These are phyloP conservation scores for Cordyceps farinosa DNA, from an alignment of 2,329 filamentous ascomycete species.

Conservation along the genomic window DNA sequence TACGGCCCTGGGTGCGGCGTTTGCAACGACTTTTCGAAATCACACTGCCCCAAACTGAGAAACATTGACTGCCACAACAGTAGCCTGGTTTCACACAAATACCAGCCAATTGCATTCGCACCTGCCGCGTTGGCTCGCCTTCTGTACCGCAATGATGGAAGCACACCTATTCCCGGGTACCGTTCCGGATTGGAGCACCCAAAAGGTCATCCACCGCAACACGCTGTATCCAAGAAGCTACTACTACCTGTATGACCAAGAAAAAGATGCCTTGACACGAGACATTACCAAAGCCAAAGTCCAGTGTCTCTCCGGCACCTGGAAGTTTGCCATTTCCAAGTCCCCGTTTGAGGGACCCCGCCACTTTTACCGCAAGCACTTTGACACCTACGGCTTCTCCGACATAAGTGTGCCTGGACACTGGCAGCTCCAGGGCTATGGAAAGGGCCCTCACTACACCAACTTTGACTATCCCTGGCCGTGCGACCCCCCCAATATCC, in stretches of 20 bases:
- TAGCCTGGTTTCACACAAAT: neutral
- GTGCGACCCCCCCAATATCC: constrained; percentile 62
- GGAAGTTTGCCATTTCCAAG: constrained; percentile 49
- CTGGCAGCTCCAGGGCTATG: constrained; percentile 69
- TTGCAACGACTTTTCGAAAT: neutral
- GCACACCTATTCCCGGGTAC: constrained; percentile 21
- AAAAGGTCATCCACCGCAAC: constrained; percentile 56
- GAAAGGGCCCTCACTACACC: constrained; percentile 63
- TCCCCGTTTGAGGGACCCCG: constrained; percentile 45
- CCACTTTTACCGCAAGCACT: constrained; percentile 36
- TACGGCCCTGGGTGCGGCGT: neutral
- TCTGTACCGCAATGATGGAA: constrained; percentile 7
- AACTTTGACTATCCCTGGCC: constrained; percentile 67
- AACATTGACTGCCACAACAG: neutral
- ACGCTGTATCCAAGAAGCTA: constrained; percentile 54
- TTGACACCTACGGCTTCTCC: constrained; percentile 30
- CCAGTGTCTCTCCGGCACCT: constrained; percentile 48
- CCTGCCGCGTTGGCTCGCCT: neutral
- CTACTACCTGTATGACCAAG: constrained; percentile 51
- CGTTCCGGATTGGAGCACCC: constrained; percentile 59
- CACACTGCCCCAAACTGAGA: neutral
- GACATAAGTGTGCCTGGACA: constrained; percentile 61
- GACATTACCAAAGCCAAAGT: constrained; percentile 38
- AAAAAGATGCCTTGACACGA: constrained; percentile 45
- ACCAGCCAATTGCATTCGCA: neutral